Percentiles rank a stretch among this genome's conserved stretches.
Evolutionary conservation across 805 yeast species (phyloP).

Genomic region (Wickerhamomyces bovis): DNA sequence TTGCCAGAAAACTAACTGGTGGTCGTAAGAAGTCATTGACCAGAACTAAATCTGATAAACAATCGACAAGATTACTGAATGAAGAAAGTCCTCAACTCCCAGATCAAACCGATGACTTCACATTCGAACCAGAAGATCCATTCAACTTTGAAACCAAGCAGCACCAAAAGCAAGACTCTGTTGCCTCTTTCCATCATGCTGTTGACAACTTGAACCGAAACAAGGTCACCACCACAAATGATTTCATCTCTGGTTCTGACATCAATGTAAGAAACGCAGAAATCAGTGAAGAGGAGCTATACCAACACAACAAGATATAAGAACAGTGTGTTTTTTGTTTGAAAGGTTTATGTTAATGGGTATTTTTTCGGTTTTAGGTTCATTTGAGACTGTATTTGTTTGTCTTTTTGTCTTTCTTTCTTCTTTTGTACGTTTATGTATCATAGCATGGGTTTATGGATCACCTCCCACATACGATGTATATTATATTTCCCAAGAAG

Average conservation of each 20-base stretch:
- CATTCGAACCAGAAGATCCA: conserved; percentile 1
- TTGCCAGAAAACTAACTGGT: conserved; percentile 38
- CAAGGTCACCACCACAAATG: conserved; percentile 16
- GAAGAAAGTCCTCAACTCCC: neutral
- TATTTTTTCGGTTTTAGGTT: neutral
- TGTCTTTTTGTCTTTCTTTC: neutral
- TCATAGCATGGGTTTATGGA: neutral
- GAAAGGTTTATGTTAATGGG: neutral
- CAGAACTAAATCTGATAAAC: conserved; percentile 12
- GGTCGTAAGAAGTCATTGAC: conserved; percentile 16
- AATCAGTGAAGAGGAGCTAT: conserved; percentile 1
- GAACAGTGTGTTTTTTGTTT: neutral
- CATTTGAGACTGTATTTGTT: no score
- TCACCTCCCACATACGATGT: neutral
- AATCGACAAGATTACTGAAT: conserved; percentile 8
- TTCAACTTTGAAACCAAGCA: conserved; percentile 4
- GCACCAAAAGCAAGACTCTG: conserved; percentile 14
- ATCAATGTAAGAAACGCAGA: neutral
- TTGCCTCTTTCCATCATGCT: conserved; percentile 16
- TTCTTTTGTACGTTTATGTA: neutral
- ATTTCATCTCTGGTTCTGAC: conserved; percentile 15
- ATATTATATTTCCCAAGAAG: neutral
- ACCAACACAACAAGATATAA: neutral
- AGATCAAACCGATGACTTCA: conserved; percentile 7
- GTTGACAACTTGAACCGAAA: conserved; percentile 5